A percentile compares a stretch with the other conserved stretches of the same genome.
These are phyloP conservation scores for Carex parvula DNA, from an alignment of 176 grass and related monocot genomes.

Conservation along the genomic window DNA sequence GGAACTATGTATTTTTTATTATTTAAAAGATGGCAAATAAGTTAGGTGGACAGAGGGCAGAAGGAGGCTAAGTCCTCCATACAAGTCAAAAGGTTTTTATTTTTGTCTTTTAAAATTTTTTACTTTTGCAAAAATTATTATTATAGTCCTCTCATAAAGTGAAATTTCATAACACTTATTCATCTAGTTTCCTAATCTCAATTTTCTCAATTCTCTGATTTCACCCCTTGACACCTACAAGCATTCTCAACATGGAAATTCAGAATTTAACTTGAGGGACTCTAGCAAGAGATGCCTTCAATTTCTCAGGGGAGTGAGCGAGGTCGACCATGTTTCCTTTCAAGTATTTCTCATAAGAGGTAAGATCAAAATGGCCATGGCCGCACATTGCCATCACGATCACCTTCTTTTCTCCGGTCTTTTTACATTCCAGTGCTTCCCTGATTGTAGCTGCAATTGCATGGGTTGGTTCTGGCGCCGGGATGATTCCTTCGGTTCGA, in stretches of 20 bases:
- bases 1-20: background rate
- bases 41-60: no score
- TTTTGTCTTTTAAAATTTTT: no score
- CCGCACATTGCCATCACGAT: conserved; percentile 97
- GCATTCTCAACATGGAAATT: background rate
- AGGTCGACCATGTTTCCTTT: conserved; percentile 80
- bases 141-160: no score
- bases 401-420: conserved; percentile 80
- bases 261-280: conserved; percentile 39
- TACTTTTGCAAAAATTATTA: no score
- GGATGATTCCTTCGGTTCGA: conserved; percentile 90
- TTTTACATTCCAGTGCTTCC: conserved; percentile 80
- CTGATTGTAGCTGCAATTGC: conserved; percentile 89
- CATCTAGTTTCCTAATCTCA: no score
- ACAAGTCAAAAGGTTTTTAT: no score
- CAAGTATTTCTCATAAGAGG: conserved; percentile 75
- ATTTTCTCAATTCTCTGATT: no score
- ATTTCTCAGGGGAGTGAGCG: conserved; percentile 43
- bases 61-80: no score
- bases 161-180: no score
- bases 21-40: background rate
- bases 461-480: conserved; percentile 88
- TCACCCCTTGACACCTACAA: background rate
- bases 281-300: conserved; percentile 52
- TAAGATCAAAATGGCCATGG: conserved; percentile 91